phyloP scores from a whole-genome alignment of 2,329 filamentous ascomycete species.

The Apiospora arundinis region DNA sequence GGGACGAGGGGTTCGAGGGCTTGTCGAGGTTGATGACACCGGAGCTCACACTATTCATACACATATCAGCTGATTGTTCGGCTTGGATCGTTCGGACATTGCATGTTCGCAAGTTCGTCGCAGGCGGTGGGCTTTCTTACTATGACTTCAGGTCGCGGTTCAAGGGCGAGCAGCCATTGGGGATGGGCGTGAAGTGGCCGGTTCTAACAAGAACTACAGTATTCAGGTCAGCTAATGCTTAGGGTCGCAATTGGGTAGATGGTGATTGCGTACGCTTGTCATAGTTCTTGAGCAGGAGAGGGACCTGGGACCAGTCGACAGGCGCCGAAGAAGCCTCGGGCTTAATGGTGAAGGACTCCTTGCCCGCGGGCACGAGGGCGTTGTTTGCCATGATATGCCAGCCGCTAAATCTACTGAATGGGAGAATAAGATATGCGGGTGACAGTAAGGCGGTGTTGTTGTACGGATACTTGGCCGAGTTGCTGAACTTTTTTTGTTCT shows the following conservation, averaged over 20 bases:
- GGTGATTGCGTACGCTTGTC: conserved; percentile 73
- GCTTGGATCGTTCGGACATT: neutral
- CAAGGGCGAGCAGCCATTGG: conserved; percentile 87
- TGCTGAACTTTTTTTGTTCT: conserved; percentile 20
- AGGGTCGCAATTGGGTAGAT: neutral
- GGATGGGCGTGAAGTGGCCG: conserved; percentile 96
- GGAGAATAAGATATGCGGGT: conserved; percentile 18
- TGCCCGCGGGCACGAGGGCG: conserved; percentile 6
- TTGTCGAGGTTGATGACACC: conserved; percentile 99
- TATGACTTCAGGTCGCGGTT: conserved; percentile 97
- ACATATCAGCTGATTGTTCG: neutral
- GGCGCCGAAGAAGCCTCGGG: conserved; percentile 80
- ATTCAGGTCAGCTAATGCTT: conserved; percentile 32
- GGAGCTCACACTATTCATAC: conserved; percentile 61
- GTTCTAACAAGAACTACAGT: conserved; percentile 84
- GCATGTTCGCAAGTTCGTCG: neutral
- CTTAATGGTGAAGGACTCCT: conserved; percentile 88
- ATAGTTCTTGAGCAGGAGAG: conserved; percentile 94
- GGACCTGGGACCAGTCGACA: conserved; percentile 89
- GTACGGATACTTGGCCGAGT: neutral
- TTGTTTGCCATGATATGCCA: conserved; percentile 16
- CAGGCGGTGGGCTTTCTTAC: conserved; percentile 1
- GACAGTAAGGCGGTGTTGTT: conserved; percentile 19
- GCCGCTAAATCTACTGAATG: conserved; percentile 16
- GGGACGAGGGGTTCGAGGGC: conserved; percentile 95